Percentiles rank a stretch among this genome's conserved stretches.
Evolutionary conservation across 1,139 yeast species (phyloP).

Genomic region (Kodamaea fungicola): DNA sequence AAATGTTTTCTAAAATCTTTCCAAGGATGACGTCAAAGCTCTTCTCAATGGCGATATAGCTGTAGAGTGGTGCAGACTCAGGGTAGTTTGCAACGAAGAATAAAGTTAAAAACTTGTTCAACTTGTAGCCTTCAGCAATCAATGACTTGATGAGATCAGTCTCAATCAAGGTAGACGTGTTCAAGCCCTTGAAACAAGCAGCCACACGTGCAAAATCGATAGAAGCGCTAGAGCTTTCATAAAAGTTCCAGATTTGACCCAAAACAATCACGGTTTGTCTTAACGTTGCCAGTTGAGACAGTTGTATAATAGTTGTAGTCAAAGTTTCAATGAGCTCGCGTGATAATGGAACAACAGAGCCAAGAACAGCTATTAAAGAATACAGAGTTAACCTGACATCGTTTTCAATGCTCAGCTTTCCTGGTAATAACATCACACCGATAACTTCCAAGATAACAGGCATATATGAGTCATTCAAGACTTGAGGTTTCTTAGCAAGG

Average conservation of each 20-base stretch:
- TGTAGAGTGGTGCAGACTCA: constrained; percentile 15
- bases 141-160: constrained; percentile 16
- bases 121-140: constrained; percentile 25
- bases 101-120: constrained; percentile 29
- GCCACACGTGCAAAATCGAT: constrained; percentile 10
- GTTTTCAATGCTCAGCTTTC: constrained; percentile 34
- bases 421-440: constrained; percentile 47
- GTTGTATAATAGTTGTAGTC: constrained; percentile 58
- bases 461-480: constrained; percentile 32
- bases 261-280: constrained; percentile 39
- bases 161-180: constrained; percentile 12
- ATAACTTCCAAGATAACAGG: constrained; percentile 58
- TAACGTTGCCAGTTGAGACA: constrained; percentile 17
- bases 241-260: constrained; percentile 41
- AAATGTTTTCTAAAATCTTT: constrained; percentile 19
- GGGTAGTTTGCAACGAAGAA: constrained; percentile 24
- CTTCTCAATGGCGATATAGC: constrained; percentile 21
- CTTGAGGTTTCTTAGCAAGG: constrained; percentile 25
- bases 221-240: constrained; percentile 16
- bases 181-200: constrained; percentile 17
- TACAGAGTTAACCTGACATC: constrained; percentile 83
- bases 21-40: constrained; percentile 18
- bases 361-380: constrained; percentile 73
- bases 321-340: constrained; percentile 64
- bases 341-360: constrained; percentile 68